These are phyloP conservation scores for Suhomyces pyralidae DNA, from an alignment of 805 yeast species.

Conservation along the genomic window DNA sequence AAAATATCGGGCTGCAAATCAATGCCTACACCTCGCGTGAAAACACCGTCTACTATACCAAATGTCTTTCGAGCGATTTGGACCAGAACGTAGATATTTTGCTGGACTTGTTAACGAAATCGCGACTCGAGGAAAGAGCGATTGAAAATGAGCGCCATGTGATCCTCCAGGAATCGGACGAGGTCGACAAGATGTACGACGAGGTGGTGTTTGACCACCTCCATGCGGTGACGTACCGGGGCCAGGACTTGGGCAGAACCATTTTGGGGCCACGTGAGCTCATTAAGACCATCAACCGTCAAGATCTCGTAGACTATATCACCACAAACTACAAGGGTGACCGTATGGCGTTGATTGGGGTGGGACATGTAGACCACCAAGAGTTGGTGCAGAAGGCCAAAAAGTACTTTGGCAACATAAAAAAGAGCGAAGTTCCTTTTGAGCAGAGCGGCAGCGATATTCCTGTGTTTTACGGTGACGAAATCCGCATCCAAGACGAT, in stretches of 20 bases:
- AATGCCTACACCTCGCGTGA: slow-evolving; percentile 99
- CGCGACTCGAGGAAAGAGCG: slow-evolving; percentile 76
- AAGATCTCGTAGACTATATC: slow-evolving; percentile 78
- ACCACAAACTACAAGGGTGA: slow-evolving; percentile 88
- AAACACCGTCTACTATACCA: slow-evolving; percentile 95
- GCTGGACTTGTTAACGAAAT: slow-evolving; percentile 83
- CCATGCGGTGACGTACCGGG: slow-evolving; percentile 86
- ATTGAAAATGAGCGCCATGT: slow-evolving; percentile 96
- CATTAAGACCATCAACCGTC: slow-evolving; percentile 73
- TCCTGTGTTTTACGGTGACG: slow-evolving; percentile 83
- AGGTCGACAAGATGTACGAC: slow-evolving; percentile 97
- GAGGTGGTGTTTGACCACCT: slow-evolving; percentile 97
- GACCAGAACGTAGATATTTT: slow-evolving; percentile 84
- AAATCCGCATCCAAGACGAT: slow-evolving; percentile 77
- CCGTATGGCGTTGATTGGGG: slow-evolving; percentile 96
- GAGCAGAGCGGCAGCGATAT: slow-evolving; percentile 71
- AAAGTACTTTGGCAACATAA: slow-evolving; percentile 70
- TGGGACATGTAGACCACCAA: slow-evolving; percentile 90
- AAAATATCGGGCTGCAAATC: slow-evolving; percentile 92
- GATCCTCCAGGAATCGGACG: slow-evolving; percentile 93
- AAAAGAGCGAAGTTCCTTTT: slow-evolving; percentile 57
- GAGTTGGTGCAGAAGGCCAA: slow-evolving; percentile 75
- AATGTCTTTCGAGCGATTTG: slow-evolving; percentile 75
- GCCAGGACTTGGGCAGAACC: slow-evolving; percentile 94
- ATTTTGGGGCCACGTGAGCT: slow-evolving; percentile 91